Conservation (phyloP, 225 moss, liverwort and hornwort genomes). For the Sphagnum contortum region DNA sequence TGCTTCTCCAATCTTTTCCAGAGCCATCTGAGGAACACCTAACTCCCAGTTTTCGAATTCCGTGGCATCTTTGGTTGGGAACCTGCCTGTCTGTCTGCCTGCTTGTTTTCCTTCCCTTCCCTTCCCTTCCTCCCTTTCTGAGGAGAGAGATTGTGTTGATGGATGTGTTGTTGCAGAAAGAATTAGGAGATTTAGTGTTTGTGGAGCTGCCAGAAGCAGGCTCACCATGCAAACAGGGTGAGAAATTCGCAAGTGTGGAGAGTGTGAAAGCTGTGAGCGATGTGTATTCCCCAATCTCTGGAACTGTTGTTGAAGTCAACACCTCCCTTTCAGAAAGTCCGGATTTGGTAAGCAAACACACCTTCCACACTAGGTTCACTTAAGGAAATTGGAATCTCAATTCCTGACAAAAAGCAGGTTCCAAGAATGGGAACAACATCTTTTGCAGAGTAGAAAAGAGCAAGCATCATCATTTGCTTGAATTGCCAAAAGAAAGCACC, state of each 20-base stretch:
- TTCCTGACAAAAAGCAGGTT: not conserved
- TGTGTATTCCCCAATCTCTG: slow-evolving; percentile 25
- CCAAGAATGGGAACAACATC: not conserved
- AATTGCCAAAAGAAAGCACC: too few species aligned
- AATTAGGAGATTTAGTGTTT: slow-evolving; percentile 44
- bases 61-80: too few species aligned
- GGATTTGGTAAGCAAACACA: slow-evolving; percentile 21
- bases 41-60: too few species aligned
- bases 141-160: too few species aligned
- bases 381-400: not conserved
- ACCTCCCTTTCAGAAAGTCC: slow-evolving; percentile 8
- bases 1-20: too few species aligned
- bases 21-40: too few species aligned
- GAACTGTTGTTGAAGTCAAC: slow-evolving; percentile 33
- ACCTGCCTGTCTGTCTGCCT: too few species aligned
- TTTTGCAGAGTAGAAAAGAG: too few species aligned
- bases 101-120: too few species aligned
- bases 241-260: slow-evolving; percentile 32
- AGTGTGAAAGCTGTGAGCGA: slow-evolving; percentile 62
- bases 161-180: slow-evolving; percentile 13
- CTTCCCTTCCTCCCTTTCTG: too few species aligned
- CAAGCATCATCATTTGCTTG: too few species aligned
- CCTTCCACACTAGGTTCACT: not conserved
- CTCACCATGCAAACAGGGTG: not conserved
- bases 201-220: slow-evolving; percentile 34